phyloP scores from a whole-genome alignment of 2,329 filamentous ascomycete genomes.

The Fusarium chuoi region DNA sequence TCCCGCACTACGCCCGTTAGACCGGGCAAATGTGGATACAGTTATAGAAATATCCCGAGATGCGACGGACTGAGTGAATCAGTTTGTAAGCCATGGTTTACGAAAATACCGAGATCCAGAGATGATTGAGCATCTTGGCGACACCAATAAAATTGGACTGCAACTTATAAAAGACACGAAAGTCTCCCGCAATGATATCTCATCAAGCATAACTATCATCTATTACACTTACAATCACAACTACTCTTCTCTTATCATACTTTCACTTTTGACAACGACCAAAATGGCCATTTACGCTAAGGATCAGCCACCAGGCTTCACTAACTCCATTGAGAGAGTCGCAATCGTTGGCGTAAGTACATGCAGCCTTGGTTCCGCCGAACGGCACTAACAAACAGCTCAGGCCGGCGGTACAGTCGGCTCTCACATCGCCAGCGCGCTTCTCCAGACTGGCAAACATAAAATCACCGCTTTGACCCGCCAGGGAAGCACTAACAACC shows the following conservation, averaged over 20 bases:
- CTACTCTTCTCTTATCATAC: rapidly evolving
- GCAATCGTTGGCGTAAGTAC: slow-evolving; percentile 57
- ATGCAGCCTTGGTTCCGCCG: rapidly evolving
- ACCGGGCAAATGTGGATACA: neutral
- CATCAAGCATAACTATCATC: neutral
- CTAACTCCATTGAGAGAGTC: slow-evolving; percentile 52
- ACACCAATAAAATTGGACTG: rapidly evolving
- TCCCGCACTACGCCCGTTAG: neutral
- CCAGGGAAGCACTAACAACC: slow-evolving; percentile 50
- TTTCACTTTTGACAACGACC: rapidly evolving
- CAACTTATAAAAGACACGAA: neutral
- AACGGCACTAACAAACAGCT: neutral
- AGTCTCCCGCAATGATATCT: rapidly evolving
- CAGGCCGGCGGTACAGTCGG: slow-evolving; percentile 26
- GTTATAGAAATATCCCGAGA: neutral
- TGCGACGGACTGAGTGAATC: rapidly evolving
- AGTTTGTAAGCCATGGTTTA: rapidly evolving
- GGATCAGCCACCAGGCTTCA: slow-evolving; percentile 38
- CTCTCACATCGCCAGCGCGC: slow-evolving; percentile 50
- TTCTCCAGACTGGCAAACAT: slow-evolving; percentile 62
- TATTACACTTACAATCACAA: rapidly evolving
- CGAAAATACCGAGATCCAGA: neutral
- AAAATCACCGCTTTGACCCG: slow-evolving; percentile 64
- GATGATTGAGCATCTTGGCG: rapidly evolving
- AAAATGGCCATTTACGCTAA: slow-evolving; percentile 37